Evolutionary conservation across 495 filamentous ascomycete species (phyloP), one percentile per base, ranked within the genome.

Genomic region (Gamarada debralockiae): DNA sequence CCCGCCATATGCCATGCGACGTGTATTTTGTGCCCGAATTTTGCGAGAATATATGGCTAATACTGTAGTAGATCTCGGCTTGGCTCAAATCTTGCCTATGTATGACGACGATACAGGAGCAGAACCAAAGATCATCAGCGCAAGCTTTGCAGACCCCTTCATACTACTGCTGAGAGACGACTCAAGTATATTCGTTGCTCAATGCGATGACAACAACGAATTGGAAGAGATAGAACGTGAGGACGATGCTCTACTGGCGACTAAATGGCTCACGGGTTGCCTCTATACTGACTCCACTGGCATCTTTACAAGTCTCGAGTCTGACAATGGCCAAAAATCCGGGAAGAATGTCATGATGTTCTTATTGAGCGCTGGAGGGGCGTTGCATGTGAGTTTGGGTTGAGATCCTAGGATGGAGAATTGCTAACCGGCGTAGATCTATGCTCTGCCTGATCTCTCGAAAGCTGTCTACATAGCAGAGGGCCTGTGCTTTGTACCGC

Each of bases 61-160:
- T 37, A 18, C 20, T 41, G 33, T 58, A 18, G n/a, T 60, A 92
- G 90, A 96, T 64, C 73, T 97, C 41, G 84, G 85, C 9, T 75
- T 99, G 31, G 78, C 82, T 39, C 92, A 97, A 63, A 97, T 97
- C 25, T 78, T 96, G 50, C 89, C 90, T 2, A 84, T 97, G 72
- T 78, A 82, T 50, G 92, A 97, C 56, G 93, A 96, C 59, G 87
- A 89, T 41, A 89, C 82, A 0, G 90, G 84, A 17, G 78, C 78
- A 10, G 87, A 90, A 56, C 82, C 88, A 3, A 75, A 82, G 33
- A 84, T 92, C 22, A 70, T 89, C 36, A 87, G 79, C 60, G 85
- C 86, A n/a, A 93, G 87, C 66, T 88, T 97, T 58, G 75, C 77
- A 12, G 93, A 97, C 62, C 90, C 91, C 5, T 97, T 87, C 63